Evolutionary conservation across 345 rosid genomes (phyloP).

Genomic region (Melaleuca quinquenervia): DNA sequence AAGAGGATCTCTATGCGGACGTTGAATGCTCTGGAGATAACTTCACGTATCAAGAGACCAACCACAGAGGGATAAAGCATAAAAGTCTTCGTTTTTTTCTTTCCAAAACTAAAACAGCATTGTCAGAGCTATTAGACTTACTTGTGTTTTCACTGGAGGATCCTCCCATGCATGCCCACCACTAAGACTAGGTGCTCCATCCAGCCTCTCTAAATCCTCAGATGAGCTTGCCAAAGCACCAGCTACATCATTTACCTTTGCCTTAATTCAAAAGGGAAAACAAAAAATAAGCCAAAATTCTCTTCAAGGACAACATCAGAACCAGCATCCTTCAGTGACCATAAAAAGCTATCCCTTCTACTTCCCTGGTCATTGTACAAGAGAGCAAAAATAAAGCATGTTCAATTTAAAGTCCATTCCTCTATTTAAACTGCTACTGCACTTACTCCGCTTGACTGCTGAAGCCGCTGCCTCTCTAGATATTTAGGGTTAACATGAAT

Average conservation of each 20-base stretch:
- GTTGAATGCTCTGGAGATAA: slow-evolving; percentile 34
- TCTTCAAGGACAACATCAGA: background rate
- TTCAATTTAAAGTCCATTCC: background rate
- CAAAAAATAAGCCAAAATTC: background rate
- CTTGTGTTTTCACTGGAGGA: slow-evolving; percentile 47
- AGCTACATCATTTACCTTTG: slow-evolving; percentile 28
- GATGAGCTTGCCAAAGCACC: slow-evolving; percentile 21
- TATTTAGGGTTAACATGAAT: slow-evolving; percentile 98
- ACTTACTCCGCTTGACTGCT: slow-evolving; percentile 75
- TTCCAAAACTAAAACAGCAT: background rate
- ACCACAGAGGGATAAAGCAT: background rate
- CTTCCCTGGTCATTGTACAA: background rate
- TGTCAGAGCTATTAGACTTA: slow-evolving; percentile 16
- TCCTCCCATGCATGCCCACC: slow-evolving; percentile 49
- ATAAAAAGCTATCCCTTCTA: background rate
- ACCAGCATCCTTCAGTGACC: background rate
- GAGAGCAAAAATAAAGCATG: background rate
- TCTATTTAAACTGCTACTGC: background rate
- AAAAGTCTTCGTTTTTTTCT: background rate
- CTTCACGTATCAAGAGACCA: slow-evolving; percentile 2
- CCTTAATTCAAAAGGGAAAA: slow-evolving; percentile 17
- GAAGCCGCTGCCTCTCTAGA: slow-evolving; percentile 86
- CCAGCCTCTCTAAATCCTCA: slow-evolving; percentile 43
- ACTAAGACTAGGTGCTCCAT: slow-evolving; percentile 24
- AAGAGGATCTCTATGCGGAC: slow-evolving; percentile 36